Base-by-base conservation (phyloP, 1,139 yeast genomes). In the Nakaseomyces glabratus region DNA sequence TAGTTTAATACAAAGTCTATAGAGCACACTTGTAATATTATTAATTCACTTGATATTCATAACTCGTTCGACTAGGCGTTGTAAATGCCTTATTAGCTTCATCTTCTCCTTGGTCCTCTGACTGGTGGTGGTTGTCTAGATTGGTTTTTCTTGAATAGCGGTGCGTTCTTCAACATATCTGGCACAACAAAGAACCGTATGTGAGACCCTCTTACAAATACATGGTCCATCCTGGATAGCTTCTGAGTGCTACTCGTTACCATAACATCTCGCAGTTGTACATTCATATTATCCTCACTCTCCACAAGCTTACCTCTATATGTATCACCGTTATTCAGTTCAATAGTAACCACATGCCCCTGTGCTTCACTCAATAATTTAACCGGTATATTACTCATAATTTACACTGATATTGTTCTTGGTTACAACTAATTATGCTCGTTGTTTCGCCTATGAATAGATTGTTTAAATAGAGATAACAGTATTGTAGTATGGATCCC, bases 191-290 rank as follows among this genome's bases (percentile, higher is more conserved):
- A 71, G 58, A 85, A 80, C 45, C 90, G 71, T 24, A 90, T 76
- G 64, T 82, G 90, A 2, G 95, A 82, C 2, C 98, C 98, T 50
- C 98, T 71, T 3, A 90, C 76, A 55, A 84, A 88, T 3, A 86
- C 94, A 49, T 82, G 88, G 44, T 81, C 86, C 68, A 85, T 70
- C 48, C 81, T 82, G 4, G 80, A 66, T 4, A 82, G 81, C 30
- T 69, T 65, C 2, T 96, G 95, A 36, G 85, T 80, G 33, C 76
- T 61, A 28, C 76, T 75, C 0, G 95, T 86, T 33, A 82, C 76
- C 1, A 82, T 75, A 32, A 82, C 94, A 54, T 90, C 95, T 47
- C 75, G 68, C 34, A 90, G 61, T 43, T 90, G 93, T 17, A 88
- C 74, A 55, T 90, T 90, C 98, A 90, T 90, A 56, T 81, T 88